Evolutionary conservation across 306 rosid species (phyloP).

Genomic region (Dalbergia oliveri): DNA sequence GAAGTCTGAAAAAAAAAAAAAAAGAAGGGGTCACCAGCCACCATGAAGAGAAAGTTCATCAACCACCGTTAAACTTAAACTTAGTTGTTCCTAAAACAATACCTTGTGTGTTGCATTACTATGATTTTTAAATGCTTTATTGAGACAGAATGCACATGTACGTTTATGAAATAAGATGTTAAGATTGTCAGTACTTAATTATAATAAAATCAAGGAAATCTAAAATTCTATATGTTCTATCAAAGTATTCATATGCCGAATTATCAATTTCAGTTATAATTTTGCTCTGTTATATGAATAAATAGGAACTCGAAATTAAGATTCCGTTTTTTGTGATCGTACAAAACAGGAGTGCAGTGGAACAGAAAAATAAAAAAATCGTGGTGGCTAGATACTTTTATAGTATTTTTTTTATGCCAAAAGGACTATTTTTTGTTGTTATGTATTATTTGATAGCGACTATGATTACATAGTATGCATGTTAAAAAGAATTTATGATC

Average conservation of each 20-base stretch:
- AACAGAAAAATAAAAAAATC: constrained; percentile 34
- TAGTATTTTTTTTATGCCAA: neutral
- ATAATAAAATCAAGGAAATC: constrained; percentile 7
- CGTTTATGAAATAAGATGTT: no score
- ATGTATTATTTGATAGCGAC: constrained; percentile 22
- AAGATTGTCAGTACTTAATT: no score
- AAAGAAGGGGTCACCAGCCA: no score
- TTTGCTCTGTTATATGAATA: neutral
- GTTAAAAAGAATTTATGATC: constrained; percentile 37
- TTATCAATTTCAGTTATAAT: constrained; percentile 27
- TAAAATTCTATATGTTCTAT: constrained; percentile 29
- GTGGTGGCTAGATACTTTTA: neutral
- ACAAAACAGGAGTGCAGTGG: constrained; percentile 40
- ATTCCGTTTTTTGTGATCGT: constrained; percentile 45
- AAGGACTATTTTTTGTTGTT: neutral
- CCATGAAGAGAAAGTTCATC: no score
- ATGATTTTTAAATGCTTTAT: no score
- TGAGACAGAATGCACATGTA: no score
- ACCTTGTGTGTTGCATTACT: no score
- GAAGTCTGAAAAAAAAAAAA: no score
- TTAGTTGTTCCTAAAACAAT: no score
- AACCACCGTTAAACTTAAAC: no score
- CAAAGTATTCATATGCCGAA: neutral
- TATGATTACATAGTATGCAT: constrained; percentile 44
- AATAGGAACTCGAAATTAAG: constrained; percentile 22